Percentiles rank a stretch among this genome's conserved stretches.
Evolutionary conservation across 805 yeast species (phyloP).

Genomic region (Candida orba): DNA sequence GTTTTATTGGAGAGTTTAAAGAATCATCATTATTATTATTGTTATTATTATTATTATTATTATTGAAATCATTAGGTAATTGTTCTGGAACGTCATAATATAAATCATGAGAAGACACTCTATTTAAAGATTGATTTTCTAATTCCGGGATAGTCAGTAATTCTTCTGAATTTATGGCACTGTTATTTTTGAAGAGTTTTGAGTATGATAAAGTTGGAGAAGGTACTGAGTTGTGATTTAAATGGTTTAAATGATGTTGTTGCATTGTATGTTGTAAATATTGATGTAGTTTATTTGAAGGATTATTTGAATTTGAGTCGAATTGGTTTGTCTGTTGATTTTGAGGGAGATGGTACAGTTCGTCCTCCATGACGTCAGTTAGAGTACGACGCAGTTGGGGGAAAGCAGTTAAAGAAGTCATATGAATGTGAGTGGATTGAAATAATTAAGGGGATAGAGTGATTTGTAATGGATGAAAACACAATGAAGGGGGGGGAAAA

Average conservation of each 20-base stretch:
- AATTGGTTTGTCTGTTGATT: neutral
- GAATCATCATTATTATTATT: too few relatives aligned
- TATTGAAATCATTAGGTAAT: slow-evolving; percentile 7
- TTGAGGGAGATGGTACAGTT: slow-evolving; percentile 33
- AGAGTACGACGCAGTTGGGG: slow-evolving; percentile 46
- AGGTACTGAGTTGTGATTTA: neutral
- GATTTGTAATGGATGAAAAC: too few relatives aligned
- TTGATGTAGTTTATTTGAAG: slow-evolving; percentile 9
- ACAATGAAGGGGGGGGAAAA: too few relatives aligned
- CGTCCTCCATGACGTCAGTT: slow-evolving; percentile 56
- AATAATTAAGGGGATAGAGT: too few relatives aligned
- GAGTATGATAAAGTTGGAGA: neutral
- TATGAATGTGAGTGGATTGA: too few relatives aligned
- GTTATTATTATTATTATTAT: neutral
- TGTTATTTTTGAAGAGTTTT: slow-evolving; percentile 15
- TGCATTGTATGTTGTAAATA: neutral
- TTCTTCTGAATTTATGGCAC: slow-evolving; percentile 20
- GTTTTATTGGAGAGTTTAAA: neutral
- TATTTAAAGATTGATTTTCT: slow-evolving; percentile 4
- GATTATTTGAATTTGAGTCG: too few relatives aligned
- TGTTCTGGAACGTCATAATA: slow-evolving; percentile 21
- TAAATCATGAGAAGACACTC: slow-evolving; percentile 13
- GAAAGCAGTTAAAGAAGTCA: slow-evolving; percentile 43
- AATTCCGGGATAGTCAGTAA: slow-evolving; percentile 20
- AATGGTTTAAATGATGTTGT: neutral